Evolutionary conservation across 345 rosid species (phyloP), one percentile per base, ranked within the genome.

Genomic region (Linum usitatissimum): DNA sequence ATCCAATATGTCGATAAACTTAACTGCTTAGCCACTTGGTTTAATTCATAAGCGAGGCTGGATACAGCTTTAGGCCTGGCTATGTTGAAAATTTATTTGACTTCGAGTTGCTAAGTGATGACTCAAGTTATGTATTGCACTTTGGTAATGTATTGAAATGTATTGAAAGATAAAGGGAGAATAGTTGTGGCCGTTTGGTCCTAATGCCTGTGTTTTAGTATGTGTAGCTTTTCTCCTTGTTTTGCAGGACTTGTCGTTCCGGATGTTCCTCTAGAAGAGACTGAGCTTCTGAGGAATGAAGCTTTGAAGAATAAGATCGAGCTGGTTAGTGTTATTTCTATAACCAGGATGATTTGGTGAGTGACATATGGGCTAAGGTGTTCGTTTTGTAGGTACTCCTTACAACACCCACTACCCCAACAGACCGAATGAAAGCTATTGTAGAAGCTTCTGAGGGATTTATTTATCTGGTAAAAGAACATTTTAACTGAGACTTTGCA

Each of bases 371-470:
- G 51, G 17, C 51, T 15, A 45, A 10, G 13, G 7, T 1, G 4
- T 45, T 45, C 4, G 15, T 2, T 0, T 45, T 45, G 51, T 51
- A 87, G 99, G 95, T 93, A 61, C 80, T 90, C 58, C 86, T 88
- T 51, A 86, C 96, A 48, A 88, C 97, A 51, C 96, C 96, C 28
- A 83, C 89, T 54, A 83, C 99, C 18, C 93, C 91, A 0, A 74
- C 31, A 67, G 79, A 79, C 36, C 78, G 95, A 66, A 88, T 93
- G 96, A 76, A 65, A 60, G 81, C 92, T 75, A 93, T 82, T 68
- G 99, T 82, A 38, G 82, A 90, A 77, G 97, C 83, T 62, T 73
- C 96, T n/a, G 87, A 90, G 71, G 91, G 96, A 75, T 93, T 86
- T 64, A 79, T 90, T 55, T 81, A 93, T 76, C 97, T 93, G 30